A percentile compares a stretch with the other conserved stretches of the same genome.
Conservation (phyloP, 2,329 filamentous ascomycete genomes). For the Sordariomycetes sp. region DNA sequence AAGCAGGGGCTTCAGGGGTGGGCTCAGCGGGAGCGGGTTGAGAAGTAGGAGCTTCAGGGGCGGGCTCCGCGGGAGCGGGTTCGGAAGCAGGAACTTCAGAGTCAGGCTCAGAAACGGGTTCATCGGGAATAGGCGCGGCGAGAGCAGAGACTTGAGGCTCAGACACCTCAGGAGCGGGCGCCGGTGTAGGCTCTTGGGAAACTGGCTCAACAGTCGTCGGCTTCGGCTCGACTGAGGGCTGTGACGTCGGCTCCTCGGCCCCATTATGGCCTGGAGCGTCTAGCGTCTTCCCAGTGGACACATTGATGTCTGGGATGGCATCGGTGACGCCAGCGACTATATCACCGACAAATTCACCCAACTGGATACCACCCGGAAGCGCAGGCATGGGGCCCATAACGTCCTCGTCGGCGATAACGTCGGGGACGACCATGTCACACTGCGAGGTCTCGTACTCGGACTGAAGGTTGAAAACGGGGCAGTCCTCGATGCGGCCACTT, state of each 20-base stretch:
- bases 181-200: background rate
- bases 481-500: slow-evolving; percentile 59
- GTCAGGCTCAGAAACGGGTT: background rate
- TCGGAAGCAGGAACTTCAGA: background rate
- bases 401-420: slow-evolving; percentile 42
- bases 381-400: slow-evolving; percentile 36
- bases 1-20: background rate
- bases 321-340: background rate
- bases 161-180: background rate
- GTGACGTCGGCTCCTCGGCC: background rate
- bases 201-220: background rate
- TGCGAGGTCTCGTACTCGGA: slow-evolving; percentile 37
- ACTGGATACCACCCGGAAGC: slow-evolving; percentile 43
- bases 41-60: slow-evolving; percentile 2
- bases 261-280: background rate
- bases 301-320: background rate
- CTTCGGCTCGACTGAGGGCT: background rate
- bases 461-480: slow-evolving; percentile 61
- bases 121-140: background rate
- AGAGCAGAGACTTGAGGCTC: background rate
- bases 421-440: slow-evolving; percentile 51
- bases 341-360: background rate
- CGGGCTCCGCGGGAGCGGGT: slow-evolving; percentile 5
- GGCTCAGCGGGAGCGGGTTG: slow-evolving; percentile 2
- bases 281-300: background rate